These are phyloP conservation scores for Raffaelea ambrosiae DNA, from an alignment of 2,329 filamentous ascomycete genomes.

Conservation along the genomic window DNA sequence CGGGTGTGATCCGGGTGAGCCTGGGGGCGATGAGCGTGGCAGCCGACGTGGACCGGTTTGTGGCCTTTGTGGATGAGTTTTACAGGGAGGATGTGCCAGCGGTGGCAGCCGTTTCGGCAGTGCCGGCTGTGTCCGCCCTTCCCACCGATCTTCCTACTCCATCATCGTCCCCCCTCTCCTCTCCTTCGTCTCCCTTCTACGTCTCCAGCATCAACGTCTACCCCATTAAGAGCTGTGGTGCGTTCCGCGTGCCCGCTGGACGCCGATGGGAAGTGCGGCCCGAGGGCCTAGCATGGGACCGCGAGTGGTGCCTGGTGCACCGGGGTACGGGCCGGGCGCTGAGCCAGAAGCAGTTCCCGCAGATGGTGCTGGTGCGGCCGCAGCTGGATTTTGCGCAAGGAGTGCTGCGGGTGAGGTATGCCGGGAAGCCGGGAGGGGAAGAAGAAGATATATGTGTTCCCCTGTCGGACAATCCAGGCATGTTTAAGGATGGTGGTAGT, in stretches of 20 bases:
- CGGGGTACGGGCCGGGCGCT: slow-evolving; percentile 74
- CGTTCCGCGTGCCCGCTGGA: slow-evolving; percentile 58
- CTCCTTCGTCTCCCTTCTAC: background rate
- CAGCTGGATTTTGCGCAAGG: slow-evolving; percentile 61
- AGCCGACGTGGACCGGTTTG: slow-evolving; percentile 63
- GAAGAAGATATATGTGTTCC: slow-evolving; percentile 43
- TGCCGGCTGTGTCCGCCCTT: background rate
- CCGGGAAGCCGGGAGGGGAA: slow-evolving; percentile 21
- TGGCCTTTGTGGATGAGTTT: slow-evolving; percentile 65
- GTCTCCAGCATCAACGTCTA: slow-evolving; percentile 57
- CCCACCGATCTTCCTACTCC: background rate
- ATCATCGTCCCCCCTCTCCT: background rate
- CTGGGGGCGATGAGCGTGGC: slow-evolving; percentile 83
- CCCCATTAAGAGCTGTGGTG: slow-evolving; percentile 90
- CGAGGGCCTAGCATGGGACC: slow-evolving; percentile 87
- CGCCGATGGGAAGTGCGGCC: slow-evolving; percentile 65
- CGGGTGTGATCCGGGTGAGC: slow-evolving; percentile 77
- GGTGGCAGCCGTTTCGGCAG: background rate
- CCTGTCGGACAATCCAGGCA: slow-evolving; percentile 57
- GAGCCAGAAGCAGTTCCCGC: slow-evolving; percentile 80
- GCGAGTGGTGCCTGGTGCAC: slow-evolving; percentile 93
- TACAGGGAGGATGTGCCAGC: slow-evolving; percentile 27
- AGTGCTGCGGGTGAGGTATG: slow-evolving; percentile 52
- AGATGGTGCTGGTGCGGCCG: slow-evolving; percentile 78
- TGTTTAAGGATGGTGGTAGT: no score